Evolutionary conservation across 2,329 filamentous ascomycete genomes (phyloP), one percentile per base, ranked within the genome.

Genomic region (Colletotrichum echinochloae): DNA sequence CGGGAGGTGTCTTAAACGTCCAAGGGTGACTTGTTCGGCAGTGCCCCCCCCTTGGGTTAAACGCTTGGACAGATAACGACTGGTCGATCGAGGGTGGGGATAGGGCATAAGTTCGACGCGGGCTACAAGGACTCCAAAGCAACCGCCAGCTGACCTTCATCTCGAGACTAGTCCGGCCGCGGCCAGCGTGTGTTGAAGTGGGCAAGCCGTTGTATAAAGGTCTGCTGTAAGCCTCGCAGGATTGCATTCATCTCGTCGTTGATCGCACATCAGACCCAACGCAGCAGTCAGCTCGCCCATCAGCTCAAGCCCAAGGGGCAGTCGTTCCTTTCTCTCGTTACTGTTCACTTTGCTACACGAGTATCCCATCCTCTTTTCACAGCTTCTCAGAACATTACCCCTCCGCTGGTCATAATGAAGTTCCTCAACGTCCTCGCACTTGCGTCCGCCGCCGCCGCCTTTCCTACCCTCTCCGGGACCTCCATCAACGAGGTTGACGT

Each of bases 391-490:
- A 26, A 20, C 23, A 28, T 33, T 9, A 37, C 6, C 8, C 26
- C n/a, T 12, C 23, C 20, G 11, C 28, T 51, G 63, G 20, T 30
- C 59, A 75, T 23, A 8, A 74, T 75, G 74, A 74, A 71, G 61
- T 60, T 66, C 44, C 48, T 60, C 57, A 41, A 51, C 60, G 33
- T 70, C 9, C 57, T 74, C 33, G 59, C 72, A 37, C 60, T 74
- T 20, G 67, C 66, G 33, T 69, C 73, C 46, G 46, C 65, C 56
- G 70, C 74, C 49, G 63, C 63, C 23, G 73, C 74, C 9, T 67
- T 55, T 33, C 73, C 74, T 30, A 60, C 64, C 0, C 68, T 71
- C 26, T 54, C 65, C 16, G 57, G 68, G 46, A 37, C 56, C 11
- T 14, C 41, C 37, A 39, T 54, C 8, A 23, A 52, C 16, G 68